Conservation (phyloP, 2,329 filamentous ascomycete species). For the Trematosphaeria pertusa region DNA sequence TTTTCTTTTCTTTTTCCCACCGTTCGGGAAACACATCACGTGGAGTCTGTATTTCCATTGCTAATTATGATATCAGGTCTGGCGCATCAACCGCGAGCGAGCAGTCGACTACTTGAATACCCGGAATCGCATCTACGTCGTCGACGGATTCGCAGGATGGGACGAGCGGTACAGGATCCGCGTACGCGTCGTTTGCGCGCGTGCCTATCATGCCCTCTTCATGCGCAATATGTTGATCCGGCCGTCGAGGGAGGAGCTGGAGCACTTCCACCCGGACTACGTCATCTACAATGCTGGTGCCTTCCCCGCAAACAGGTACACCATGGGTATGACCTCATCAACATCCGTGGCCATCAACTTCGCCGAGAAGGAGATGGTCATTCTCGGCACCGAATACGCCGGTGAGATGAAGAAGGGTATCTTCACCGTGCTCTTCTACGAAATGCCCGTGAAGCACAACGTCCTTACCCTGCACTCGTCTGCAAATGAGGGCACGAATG, state of each 20-base stretch:
- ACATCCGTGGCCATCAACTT: conserved; percentile 99
- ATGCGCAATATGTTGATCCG: conserved; percentile 99
- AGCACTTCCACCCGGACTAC: conserved; percentile 98
- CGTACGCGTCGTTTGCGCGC: conserved; percentile 96
- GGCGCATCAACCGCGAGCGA: conserved; percentile 99
- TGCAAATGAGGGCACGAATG: conserved; percentile 92
- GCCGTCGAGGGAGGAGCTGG: conserved; percentile 86
- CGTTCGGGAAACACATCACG: conserved; percentile 27
- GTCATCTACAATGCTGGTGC: conserved; percentile 99
- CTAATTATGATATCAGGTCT: conserved; percentile 70
- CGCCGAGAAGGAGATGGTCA: conserved; percentile 99
- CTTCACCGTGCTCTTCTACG: conserved; percentile 99
- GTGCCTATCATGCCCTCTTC: conserved; percentile 99
- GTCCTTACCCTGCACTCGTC: conserved; percentile 98
- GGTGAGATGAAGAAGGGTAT: conserved; percentile 98
- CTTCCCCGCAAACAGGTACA: conserved; percentile 98
- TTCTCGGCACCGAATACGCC: conserved; percentile 97
- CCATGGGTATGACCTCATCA: conserved; percentile 96
- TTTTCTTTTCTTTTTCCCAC: conserved; percentile 10
- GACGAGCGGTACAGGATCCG: conserved; percentile 97
- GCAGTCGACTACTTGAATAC: conserved; percentile 99
- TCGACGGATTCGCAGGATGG: conserved; percentile 98
- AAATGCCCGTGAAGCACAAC: conserved; percentile 99
- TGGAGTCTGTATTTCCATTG: conserved; percentile 29
- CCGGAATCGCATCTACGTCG: conserved; percentile 96